Evolutionary conservation across 331 rosid species (phyloP), one percentile per base, ranked within the genome.

Genomic region (Cydonia oblonga): DNA sequence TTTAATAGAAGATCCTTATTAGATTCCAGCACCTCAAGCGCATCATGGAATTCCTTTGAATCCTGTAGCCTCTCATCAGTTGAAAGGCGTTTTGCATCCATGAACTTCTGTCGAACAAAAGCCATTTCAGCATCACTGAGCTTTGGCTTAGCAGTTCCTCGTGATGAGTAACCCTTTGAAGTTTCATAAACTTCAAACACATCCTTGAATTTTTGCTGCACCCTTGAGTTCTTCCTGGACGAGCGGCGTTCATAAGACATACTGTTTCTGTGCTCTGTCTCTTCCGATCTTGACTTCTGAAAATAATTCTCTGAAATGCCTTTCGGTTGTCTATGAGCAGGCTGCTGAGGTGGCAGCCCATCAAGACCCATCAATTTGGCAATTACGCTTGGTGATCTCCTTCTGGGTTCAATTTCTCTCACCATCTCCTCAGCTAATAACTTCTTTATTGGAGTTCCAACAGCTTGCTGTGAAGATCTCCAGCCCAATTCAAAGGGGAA

Each of bases 351-450:
- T 1, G 98, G 98, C 79, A 95, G 63, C 75, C 92, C 97, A 66
- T 95, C 98, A 65, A 95, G 98, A 75, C 98, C 98, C 98, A 95
- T 95, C 90, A 95, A 83, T 81, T 86, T 90, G 51, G 97, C 97
- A 69, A 95, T 78, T 52, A 95, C 85, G 74, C 87, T 84, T 0
- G 97, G 91, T 3, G 96, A 71, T 68, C 92, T 85, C 83, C 86
- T 86, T 78, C 87, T 87, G 29, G 86, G 80, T 75, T 91, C 91
- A 26, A 81, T 62, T 73, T 81, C 91, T 40, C 72, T 84, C 0
- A 81, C 66, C 97, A 93, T 93, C 84, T 90, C 98, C 59, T 89
- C 88, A 26, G 95, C 95, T 77, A 90, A 76, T 73, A 93, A 80
- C 71, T 87, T 89, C 87, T 90, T 93, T 56, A 93, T 91, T 7